A percentile compares a stretch with the other conserved stretches of the same genome.
Evolutionary conservation across 2,329 filamentous ascomycete genomes (phyloP).

Genomic region (Ophiocordyceps robertsii): DNA sequence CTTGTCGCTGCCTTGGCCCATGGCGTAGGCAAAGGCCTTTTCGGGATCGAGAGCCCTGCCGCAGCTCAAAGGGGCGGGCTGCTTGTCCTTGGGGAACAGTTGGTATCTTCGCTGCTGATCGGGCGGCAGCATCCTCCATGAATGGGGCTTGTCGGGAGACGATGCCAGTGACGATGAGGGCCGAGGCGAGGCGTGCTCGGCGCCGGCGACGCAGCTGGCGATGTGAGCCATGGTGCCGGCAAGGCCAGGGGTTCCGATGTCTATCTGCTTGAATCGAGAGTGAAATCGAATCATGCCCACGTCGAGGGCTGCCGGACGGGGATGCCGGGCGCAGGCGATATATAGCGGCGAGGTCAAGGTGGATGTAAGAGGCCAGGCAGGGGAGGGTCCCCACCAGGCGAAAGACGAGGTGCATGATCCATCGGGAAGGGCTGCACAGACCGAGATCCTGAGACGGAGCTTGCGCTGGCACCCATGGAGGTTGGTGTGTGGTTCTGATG

Average conservation of each 20-base stretch:
- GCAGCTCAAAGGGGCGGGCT: conserved; percentile 23
- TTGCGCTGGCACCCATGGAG: conserved; percentile 1
- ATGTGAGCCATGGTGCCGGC: conserved; percentile 43
- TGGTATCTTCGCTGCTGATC: conserved; percentile 43
- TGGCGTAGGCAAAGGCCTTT: conserved; percentile 30
- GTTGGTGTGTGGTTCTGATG: not conserved
- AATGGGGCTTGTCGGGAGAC: conserved; percentile 32
- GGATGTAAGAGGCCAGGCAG: too few species aligned
- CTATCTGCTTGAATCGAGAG: not conserved
- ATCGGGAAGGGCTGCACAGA: conserved; percentile 5
- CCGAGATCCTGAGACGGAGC: conserved; percentile 8
- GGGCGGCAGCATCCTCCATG: conserved; percentile 46
- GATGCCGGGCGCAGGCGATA: too few species aligned
- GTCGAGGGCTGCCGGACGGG: too few species aligned
- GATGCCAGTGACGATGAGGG: not conserved
- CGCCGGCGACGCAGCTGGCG: conserved; percentile 41
- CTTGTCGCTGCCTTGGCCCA: conserved; percentile 26
- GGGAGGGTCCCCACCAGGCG: too few species aligned
- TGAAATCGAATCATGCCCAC: not conserved
- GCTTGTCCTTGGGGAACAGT: conserved; percentile 42
- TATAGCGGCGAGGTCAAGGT: too few species aligned
- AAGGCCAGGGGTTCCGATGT: not conserved
- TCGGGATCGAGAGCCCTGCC: conserved; percentile 36
- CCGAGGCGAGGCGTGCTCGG: conserved; percentile 25
- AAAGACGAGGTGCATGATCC: not conserved